These are phyloP conservation scores for Xylaria longipes DNA, from an alignment of 495 filamentous ascomycete genomes.

Conservation along the genomic window DNA sequence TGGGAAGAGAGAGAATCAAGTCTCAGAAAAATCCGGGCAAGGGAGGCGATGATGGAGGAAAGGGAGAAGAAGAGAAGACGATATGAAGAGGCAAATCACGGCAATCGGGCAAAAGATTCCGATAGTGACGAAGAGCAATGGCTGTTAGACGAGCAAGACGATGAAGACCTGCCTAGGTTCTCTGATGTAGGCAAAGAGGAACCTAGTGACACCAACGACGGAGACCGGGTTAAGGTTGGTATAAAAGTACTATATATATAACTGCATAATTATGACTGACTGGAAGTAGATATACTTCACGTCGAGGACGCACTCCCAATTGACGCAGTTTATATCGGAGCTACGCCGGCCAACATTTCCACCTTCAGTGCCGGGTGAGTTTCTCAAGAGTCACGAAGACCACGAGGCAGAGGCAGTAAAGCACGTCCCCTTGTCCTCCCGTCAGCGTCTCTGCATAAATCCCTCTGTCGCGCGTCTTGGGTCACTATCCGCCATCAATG, in stretches of 20 bases:
- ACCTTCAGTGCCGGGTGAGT: conserved; percentile 53
- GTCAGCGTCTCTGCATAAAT: conserved; percentile 95
- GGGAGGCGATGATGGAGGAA: conserved; percentile 69
- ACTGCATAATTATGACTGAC: neutral
- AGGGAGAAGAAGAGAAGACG: conserved; percentile 45
- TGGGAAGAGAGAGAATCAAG: conserved; percentile 74
- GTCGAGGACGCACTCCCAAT: conserved; percentile 92
- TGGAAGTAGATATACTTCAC: conserved; percentile 79
- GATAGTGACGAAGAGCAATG: conserved; percentile 76
- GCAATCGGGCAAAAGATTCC: conserved; percentile 37
- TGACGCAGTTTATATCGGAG: conserved; percentile 93
- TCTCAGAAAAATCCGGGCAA: conserved; percentile 69
- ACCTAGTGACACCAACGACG: conserved; percentile 57
- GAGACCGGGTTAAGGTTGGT: conserved; percentile 66
- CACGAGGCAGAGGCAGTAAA: conserved; percentile 64
- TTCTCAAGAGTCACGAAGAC: conserved; percentile 34
- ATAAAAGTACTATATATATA: neutral
- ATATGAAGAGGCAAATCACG: conserved; percentile 36
- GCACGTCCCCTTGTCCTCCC: conserved; percentile 85
- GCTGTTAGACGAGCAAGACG: conserved; percentile 80
- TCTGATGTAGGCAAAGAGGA: conserved; percentile 46
- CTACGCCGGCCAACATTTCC: conserved; percentile 82
- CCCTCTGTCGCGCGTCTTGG: conserved; percentile 73
- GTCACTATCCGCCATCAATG: conserved; percentile 86
- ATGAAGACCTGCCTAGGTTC: conserved; percentile 60